These are phyloP conservation scores for Paecilomyces sp. DNA, from an alignment of 2,329 filamentous ascomycete species.

Conservation along the genomic window DNA sequence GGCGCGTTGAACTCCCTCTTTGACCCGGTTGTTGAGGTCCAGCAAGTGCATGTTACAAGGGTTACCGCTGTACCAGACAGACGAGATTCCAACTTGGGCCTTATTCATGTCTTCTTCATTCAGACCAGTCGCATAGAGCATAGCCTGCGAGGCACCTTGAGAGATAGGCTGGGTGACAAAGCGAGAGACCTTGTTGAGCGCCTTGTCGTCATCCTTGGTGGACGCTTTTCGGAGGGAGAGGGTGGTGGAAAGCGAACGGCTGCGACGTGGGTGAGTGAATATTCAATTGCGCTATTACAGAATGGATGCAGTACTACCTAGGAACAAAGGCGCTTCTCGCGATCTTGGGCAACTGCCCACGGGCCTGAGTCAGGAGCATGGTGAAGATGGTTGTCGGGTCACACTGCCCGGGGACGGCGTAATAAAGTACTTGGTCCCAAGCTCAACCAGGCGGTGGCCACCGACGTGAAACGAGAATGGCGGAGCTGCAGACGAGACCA, in stretches of 20 bases:
- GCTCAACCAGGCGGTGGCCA: background rate
- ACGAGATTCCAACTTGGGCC: slow-evolving; percentile 94
- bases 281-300: background rate
- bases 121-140: slow-evolving; percentile 94
- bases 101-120: slow-evolving; percentile 85
- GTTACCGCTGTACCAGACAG: slow-evolving; percentile 96
- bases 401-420: background rate
- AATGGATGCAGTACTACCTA: slow-evolving; percentile 8
- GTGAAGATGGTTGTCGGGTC: background rate
- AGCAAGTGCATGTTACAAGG: slow-evolving; percentile 99
- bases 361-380: slow-evolving; percentile 23
- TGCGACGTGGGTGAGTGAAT: slow-evolving; percentile 7
- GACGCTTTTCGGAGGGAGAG: slow-evolving; percentile 34
- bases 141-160: slow-evolving; percentile 95
- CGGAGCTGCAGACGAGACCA: background rate
- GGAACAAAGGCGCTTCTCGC: slow-evolving; percentile 13
- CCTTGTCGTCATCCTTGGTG: slow-evolving; percentile 41
- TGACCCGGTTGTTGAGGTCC: slow-evolving; percentile 74
- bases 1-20: slow-evolving; percentile 63
- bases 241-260: slow-evolving; percentile 36
- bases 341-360: slow-evolving; percentile 21
- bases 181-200: slow-evolving; percentile 75
- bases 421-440: background rate
- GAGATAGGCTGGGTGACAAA: slow-evolving; percentile 94
- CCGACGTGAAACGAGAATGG: background rate